Evolutionary conservation across 2,329 filamentous ascomycete species (phyloP).

Genomic region (Teratosphaeria epicoccoides): DNA sequence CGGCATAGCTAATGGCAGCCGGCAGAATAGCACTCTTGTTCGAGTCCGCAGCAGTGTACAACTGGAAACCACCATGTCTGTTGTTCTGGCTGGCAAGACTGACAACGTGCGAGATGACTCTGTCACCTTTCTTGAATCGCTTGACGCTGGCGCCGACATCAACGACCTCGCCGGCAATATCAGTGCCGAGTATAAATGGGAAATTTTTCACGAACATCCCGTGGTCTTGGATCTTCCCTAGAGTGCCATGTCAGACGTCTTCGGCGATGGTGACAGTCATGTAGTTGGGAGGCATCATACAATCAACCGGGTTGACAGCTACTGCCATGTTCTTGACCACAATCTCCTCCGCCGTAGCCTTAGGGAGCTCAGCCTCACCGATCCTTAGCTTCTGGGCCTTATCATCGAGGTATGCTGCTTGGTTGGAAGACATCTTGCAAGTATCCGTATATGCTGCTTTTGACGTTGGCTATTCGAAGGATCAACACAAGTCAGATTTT

Average conservation of each 20-base stretch:
- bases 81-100: slow-evolving; percentile 16
- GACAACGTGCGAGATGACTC: slow-evolving; percentile 22
- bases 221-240: slow-evolving; percentile 26
- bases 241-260: not conserved
- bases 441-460: too few species aligned
- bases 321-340: slow-evolving; percentile 27
- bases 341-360: slow-evolving; percentile 23
- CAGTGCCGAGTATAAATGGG: slow-evolving; percentile 27
- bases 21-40: slow-evolving; percentile 31
- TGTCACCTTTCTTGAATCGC: slow-evolving; percentile 27
- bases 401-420: slow-evolving; percentile 23
- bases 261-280: not conserved
- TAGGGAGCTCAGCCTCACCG: slow-evolving; percentile 21
- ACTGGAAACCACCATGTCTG: slow-evolving; percentile 24
- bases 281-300: slow-evolving; percentile 15
- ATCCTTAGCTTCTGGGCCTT: slow-evolving; percentile 18
- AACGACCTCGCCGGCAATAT: slow-evolving; percentile 29
- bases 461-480: too few species aligned
- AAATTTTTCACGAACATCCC: slow-evolving; percentile 25
- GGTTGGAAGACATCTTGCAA: slow-evolving; percentile 12
- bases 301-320: slow-evolving; percentile 31
- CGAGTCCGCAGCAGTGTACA: slow-evolving; percentile 24
- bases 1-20: slow-evolving; percentile 26
- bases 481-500: too few species aligned
- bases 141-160: slow-evolving; percentile 27